Percentiles rank a stretch among this genome's conserved stretches.
Conservation (phyloP, 2,329 filamentous ascomycete genomes). For the Didymella lethalis region DNA sequence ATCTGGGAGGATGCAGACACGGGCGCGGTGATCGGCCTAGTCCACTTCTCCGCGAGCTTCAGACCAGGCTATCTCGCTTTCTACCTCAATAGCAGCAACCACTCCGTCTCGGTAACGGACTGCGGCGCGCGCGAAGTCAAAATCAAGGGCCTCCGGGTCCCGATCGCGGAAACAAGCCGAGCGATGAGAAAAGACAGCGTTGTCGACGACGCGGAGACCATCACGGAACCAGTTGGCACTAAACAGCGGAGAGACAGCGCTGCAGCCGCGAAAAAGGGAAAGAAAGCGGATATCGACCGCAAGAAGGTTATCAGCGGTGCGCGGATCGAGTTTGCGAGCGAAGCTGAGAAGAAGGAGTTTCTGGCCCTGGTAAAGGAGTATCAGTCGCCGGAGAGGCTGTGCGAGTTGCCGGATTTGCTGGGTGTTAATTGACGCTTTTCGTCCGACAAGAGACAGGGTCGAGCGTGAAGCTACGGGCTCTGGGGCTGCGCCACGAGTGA, state of each 20-base stretch:
- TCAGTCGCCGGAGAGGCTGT: constrained; percentile 43
- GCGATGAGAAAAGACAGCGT: constrained; percentile 36
- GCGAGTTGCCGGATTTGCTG: constrained; percentile 51
- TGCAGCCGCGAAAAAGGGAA: background rate
- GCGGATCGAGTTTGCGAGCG: constrained; percentile 55
- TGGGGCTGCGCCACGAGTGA: too few relatives aligned
- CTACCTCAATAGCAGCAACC: constrained; percentile 53
- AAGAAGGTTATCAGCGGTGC: constrained; percentile 54
- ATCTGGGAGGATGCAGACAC: constrained; percentile 57
- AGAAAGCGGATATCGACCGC: constrained; percentile 36
- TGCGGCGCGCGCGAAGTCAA: constrained; percentile 51
- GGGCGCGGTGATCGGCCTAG: constrained; percentile 54
- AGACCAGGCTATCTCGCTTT: constrained; percentile 55
- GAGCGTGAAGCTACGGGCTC: too few relatives aligned
- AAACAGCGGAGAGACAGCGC: background rate
- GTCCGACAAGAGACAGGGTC: too few relatives aligned
- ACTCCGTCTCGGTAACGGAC: constrained; percentile 53
- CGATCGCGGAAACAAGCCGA: constrained; percentile 30
- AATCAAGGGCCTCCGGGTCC: constrained; percentile 54
- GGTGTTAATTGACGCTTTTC: constrained; percentile 35
- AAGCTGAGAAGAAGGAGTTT: constrained; percentile 53
- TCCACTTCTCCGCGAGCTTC: constrained; percentile 56
- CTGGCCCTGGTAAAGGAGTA: constrained; percentile 49
- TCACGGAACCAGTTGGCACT: background rate
- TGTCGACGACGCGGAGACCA: constrained; percentile 8